Percentiles rank a stretch among this genome's conserved stretches.
Conservation (phyloP, 345 rosid species). For the Heritiera littoralis region DNA sequence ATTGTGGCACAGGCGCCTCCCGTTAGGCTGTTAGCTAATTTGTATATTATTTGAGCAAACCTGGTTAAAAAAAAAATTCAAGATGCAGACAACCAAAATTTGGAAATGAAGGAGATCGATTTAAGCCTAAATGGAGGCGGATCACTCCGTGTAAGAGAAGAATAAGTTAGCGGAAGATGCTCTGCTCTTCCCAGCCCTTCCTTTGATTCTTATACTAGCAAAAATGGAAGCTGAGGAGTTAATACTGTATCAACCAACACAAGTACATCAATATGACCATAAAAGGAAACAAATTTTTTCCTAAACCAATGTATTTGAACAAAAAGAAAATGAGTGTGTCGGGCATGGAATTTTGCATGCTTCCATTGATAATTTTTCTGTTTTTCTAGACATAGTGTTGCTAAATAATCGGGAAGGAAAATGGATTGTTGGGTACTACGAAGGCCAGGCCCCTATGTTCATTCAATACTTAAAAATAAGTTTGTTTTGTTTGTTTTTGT, state of each 20-base stretch:
- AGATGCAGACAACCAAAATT: neutral
- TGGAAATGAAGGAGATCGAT: neutral
- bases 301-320: neutral
- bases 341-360: neutral
- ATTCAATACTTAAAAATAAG: too few relatives aligned
- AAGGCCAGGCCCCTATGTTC: too few relatives aligned
- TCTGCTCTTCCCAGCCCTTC: neutral
- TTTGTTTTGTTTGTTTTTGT: too few relatives aligned
- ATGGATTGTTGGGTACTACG: neutral
- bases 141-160: neutral
- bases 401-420: neutral
- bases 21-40: neutral
- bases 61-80: neutral
- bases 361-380: neutral
- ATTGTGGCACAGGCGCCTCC: neutral
- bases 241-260: neutral
- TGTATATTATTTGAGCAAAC: neutral
- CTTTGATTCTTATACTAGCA: neutral
- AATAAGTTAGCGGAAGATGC: slow-evolving; percentile 9
- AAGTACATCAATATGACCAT: neutral
- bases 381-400: too few relatives aligned
- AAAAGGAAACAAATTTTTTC: neutral
- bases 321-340: neutral
- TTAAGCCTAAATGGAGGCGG: neutral
- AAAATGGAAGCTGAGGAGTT: neutral